Evolutionary conservation across 148 eudicot species (phyloP), one percentile per base, ranked within the genome.

Genomic region (Rhododendron mucronatum): DNA sequence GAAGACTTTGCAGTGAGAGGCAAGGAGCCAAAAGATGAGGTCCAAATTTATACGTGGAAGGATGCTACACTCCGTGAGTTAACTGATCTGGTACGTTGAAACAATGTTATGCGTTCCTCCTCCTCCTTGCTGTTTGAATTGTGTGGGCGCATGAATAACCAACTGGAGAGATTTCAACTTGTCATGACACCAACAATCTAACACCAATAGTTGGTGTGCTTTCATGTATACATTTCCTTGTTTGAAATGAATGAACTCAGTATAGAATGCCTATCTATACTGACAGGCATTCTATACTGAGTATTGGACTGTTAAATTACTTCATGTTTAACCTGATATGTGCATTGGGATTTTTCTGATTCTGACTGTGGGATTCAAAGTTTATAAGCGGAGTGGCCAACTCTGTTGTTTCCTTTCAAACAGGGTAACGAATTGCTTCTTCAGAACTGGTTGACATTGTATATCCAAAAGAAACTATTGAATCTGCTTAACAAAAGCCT

Each of bases 11-110:
- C 95, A 26, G 95, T 91, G 63, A 92, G 96, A 87, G 98, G 98
- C 88, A 97, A 94, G 89, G 99, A 95, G 81, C 99, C 99, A 50
- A 97, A 97, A 90, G 96, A 97, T 74, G 99, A 97, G 90, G 98
- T 97, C 85, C 99, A 97, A 90, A 97, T 97, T 67, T 97, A 97
- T 89, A 97, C 99, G 37, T 97, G 99, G 99, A 93, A 92, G 90
- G 99, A 97, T 89, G 99, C 99, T 50, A 97, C 96, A 53, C 93
- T 97, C 50, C 95, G 98, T 44, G 99, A 97, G 88, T 89, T 97
- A 85, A 94, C 98, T 82, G 99, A 97, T 91, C 94, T 97, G 88
- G 99, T 97, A 93, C 51, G 92, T 86, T 63, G 84, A 89, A 76
- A 39, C 65, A 11, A 47, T 84, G 16, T 45, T 13, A 45, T 26